Conservation (phyloP, 2,329 filamentous ascomycete species). For the Paraphoma sp. region DNA sequence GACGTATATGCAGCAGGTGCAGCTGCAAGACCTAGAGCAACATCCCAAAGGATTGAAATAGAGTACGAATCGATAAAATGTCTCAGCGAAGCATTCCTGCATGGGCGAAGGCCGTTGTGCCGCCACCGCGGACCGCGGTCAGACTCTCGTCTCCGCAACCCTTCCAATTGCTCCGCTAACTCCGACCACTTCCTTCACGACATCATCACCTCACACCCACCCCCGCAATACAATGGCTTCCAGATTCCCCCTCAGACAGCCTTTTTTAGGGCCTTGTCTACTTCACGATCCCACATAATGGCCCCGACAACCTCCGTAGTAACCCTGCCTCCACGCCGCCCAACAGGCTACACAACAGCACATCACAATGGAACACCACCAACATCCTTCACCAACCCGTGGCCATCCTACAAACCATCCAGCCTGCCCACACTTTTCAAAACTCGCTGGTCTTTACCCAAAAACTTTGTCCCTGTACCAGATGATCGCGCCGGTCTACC, state of each 20-base stretch:
- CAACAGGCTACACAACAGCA: slow-evolving; percentile 30
- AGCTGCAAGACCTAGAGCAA: neutral
- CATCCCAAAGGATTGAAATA: neutral
- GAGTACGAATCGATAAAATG: too few relatives aligned
- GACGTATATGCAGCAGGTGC: neutral
- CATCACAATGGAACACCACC: slow-evolving; percentile 55
- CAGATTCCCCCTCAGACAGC: neutral
- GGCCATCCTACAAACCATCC: slow-evolving; percentile 51
- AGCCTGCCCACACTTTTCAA: slow-evolving; percentile 39
- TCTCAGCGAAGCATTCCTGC: too few relatives aligned
- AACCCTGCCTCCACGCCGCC: slow-evolving; percentile 24
- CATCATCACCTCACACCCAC: slow-evolving; percentile 9
- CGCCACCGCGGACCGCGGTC: slow-evolving; percentile 1
- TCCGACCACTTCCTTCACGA: slow-evolving; percentile 17
- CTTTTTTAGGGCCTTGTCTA: slow-evolving; percentile 20
- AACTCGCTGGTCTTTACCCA: slow-evolving; percentile 47
- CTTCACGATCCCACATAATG: slow-evolving; percentile 9
- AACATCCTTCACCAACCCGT: slow-evolving; percentile 57
- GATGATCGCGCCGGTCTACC: slow-evolving; percentile 50
- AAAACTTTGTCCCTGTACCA: slow-evolving; percentile 57
- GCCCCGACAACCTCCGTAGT: slow-evolving; percentile 14
- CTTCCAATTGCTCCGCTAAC: slow-evolving; percentile 12
- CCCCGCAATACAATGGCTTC: slow-evolving; percentile 1
- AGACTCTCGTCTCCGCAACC: slow-evolving; percentile 4
- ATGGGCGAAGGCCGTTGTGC: too few relatives aligned